Evolutionary conservation across 2,329 filamentous ascomycete species (phyloP).

Genomic region (Alternaria sp.): DNA sequence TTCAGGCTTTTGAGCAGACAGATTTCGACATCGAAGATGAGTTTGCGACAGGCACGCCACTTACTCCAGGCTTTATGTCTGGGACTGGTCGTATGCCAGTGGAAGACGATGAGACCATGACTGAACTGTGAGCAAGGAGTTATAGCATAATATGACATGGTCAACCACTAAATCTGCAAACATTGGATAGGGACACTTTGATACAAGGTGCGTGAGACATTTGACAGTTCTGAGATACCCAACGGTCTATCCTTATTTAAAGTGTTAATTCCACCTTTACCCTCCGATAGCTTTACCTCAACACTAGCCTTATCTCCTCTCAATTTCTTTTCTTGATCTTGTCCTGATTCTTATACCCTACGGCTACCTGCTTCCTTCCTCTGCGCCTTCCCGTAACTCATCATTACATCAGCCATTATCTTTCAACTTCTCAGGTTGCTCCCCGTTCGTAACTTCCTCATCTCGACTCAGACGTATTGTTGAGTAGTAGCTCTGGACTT

Average conservation of each 20-base stretch:
- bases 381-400: background rate
- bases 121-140: constrained; percentile 28
- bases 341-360: background rate
- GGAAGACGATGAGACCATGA: constrained; percentile 31
- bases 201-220: background rate
- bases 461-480: background rate
- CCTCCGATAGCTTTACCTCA: background rate
- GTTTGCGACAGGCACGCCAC: constrained; percentile 51
- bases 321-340: background rate
- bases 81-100: constrained; percentile 33
- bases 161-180: background rate
- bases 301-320: background rate
- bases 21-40: constrained; percentile 52
- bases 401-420: background rate
- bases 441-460: background rate
- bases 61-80: constrained; percentile 38
- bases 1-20: constrained; percentile 25
- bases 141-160: background rate
- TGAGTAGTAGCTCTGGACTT: background rate
- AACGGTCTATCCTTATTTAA: background rate
- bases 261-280: constrained; percentile 5
- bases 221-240: constrained; percentile 4
- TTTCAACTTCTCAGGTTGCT: background rate
- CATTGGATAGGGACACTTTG: constrained; percentile 2
- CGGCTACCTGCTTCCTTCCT: background rate